Evolutionary conservation across 108 stramenopile species (phyloP).

Genomic region (Pseudonitzschia delicatissima): DNA sequence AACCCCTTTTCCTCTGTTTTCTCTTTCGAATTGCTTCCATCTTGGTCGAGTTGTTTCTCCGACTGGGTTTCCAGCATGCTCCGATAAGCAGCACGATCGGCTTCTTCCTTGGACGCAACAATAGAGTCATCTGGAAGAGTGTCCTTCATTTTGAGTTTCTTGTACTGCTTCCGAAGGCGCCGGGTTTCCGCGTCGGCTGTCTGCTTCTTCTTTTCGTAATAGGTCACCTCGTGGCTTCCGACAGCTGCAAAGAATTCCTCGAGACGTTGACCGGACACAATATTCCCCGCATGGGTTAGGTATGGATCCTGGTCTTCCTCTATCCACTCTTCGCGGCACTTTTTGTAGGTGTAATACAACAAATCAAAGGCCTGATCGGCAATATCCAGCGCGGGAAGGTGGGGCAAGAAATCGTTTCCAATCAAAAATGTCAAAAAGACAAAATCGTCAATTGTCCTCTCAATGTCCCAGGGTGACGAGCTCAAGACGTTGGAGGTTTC

Average conservation of each 20-base stretch:
- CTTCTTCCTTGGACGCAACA: constrained; percentile 61
- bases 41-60: background rate
- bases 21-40: background rate
- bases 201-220: constrained; percentile 69
- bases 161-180: constrained; percentile 49
- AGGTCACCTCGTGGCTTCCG: constrained; percentile 70
- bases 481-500: constrained; percentile 59
- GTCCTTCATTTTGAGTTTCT: constrained; percentile 43
- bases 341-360: constrained; percentile 89
- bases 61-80: constrained; percentile 46
- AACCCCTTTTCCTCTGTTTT: constrained; percentile 14
- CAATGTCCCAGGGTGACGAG: constrained; percentile 65
- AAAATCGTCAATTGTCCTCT: constrained; percentile 96
- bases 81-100: constrained; percentile 54
- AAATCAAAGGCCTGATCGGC: constrained; percentile 95
- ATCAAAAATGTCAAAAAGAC: constrained; percentile 98
- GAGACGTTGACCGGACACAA: constrained; percentile 61
- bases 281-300: constrained; percentile 86
- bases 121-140: constrained; percentile 66
- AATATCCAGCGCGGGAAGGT: constrained; percentile 96
- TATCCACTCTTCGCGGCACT: constrained; percentile 63
- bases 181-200: constrained; percentile 41
- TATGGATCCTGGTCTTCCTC: constrained; percentile 69
- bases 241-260: constrained; percentile 68
- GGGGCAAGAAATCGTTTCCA: constrained; percentile 98